phyloP scores from a whole-genome alignment of 371 early-diverging fungal genomes.

The Batkoa obscura region DNA sequence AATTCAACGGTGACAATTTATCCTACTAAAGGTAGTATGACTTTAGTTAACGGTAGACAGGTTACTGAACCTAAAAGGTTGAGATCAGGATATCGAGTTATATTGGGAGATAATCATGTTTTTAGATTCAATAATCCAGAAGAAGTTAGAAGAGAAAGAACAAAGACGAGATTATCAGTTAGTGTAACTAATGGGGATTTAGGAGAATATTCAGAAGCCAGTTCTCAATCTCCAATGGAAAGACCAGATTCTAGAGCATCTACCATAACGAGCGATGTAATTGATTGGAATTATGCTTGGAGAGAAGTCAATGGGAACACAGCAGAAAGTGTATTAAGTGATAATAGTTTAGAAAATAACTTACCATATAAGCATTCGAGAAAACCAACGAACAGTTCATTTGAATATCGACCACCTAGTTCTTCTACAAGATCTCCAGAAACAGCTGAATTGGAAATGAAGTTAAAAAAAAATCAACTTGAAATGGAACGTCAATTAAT shows the following conservation, averaged over 20 bases:
- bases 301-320: conserved; percentile 33
- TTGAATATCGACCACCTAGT: neutral
- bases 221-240: conserved; percentile 10
- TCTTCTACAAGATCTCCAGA: conserved; percentile 12
- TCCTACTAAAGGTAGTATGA: conserved; percentile 33
- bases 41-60: conserved; percentile 58
- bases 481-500: conserved; percentile 25
- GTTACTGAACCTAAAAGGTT: conserved; percentile 34
- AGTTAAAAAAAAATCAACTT: conserved; percentile 20
- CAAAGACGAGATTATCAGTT: conserved; percentile 8
- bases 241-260: conserved; percentile 29
- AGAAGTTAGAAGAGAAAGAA: conserved; percentile 54
- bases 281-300: conserved; percentile 64
- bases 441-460: conserved; percentile 15
- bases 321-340: conserved; percentile 22
- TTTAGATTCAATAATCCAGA: conserved; percentile 77
- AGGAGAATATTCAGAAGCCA: conserved; percentile 3
- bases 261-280: conserved; percentile 27
- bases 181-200: conserved; percentile 9
- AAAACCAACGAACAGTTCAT: conserved; percentile 23
- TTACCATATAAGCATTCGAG: conserved; percentile 18
- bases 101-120: conserved; percentile 62
- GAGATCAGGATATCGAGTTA: conserved; percentile 57
- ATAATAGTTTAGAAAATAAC: conserved; percentile 22
- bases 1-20: conserved; percentile 37